phyloP scores from a whole-genome alignment of 192 early-diverging fungal genomes.

The Backusella luteola region DNA sequence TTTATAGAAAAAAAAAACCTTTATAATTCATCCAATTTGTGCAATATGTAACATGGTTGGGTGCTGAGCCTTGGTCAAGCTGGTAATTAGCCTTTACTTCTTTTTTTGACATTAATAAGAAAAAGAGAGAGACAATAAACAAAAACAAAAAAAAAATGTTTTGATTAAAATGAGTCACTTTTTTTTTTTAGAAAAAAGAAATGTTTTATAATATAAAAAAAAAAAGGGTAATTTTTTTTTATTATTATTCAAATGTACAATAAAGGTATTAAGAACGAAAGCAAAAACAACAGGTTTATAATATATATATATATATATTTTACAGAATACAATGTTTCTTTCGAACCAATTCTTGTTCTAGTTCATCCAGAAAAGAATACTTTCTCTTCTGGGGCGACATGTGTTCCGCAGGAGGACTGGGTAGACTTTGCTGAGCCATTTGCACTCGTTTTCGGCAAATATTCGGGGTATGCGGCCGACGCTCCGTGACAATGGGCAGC shows the following conservation, averaged over 20 bases:
- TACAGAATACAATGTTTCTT: neutral
- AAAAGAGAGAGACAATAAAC: neutral
- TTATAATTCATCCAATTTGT: conserved; percentile 11
- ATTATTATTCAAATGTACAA: too few relatives aligned
- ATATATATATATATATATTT: neutral
- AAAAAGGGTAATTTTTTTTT: too few relatives aligned
- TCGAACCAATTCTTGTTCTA: neutral
- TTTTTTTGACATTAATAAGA: neutral
- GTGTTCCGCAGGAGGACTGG: conserved; percentile 1
- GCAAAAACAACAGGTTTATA: neutral
- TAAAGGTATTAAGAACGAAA: neutral
- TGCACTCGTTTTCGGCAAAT: neutral
- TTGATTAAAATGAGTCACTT: neutral
- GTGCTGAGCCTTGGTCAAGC: conserved; percentile 10
- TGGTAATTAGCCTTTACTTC: neutral
- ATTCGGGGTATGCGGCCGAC: neutral
- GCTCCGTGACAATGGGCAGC: neutral
- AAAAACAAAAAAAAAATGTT: neutral
- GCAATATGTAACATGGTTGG: neutral
- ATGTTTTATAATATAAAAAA: too few relatives aligned
- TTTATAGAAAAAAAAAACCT: neutral
- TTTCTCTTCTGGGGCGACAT: neutral
- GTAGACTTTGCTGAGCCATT: neutral
- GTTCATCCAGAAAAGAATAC: neutral
- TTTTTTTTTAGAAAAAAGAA: too few relatives aligned